Conservation (phyloP, 202 grass and related monocot species). For the Musa balbisiana region DNA sequence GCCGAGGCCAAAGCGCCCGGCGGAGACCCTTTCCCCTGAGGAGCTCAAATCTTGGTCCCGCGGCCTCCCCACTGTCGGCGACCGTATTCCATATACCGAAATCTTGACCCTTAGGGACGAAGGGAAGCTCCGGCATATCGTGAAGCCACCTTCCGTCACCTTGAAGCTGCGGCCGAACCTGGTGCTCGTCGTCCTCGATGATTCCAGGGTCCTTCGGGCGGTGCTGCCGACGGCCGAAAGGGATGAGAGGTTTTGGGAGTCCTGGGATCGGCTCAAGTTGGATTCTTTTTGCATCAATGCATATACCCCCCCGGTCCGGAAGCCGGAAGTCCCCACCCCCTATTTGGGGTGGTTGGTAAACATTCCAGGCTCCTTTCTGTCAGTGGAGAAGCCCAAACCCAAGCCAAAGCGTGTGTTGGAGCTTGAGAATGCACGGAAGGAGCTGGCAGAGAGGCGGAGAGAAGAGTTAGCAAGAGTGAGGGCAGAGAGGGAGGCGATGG, state of each 20-base stretch:
- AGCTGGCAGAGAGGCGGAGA: conserved; percentile 11
- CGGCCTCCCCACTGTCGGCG: conserved; percentile 17
- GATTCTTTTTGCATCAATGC: conserved; percentile 30
- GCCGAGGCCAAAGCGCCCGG: conserved; percentile 4
- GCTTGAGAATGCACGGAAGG: conserved; percentile 24
- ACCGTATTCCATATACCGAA: conserved; percentile 25
- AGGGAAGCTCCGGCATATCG: conserved; percentile 27
- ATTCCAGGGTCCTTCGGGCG: conserved; percentile 26
- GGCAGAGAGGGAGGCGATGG: conserved; percentile 20
- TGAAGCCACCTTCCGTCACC: conserved; percentile 16
- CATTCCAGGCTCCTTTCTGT: conserved; percentile 7
- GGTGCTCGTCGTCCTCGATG: conserved; percentile 24
- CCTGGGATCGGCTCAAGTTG: conserved; percentile 23
- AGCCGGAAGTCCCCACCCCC: conserved; percentile 15
- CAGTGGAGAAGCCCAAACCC: conserved; percentile 1
- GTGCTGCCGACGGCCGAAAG: conserved; percentile 22
- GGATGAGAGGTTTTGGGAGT: conserved; percentile 29
- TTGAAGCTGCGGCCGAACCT: conserved; percentile 10
- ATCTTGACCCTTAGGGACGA: conserved; percentile 19
- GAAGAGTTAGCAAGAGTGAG: conserved; percentile 1
- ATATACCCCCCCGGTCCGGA: conserved; percentile 23
- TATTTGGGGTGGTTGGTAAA: conserved; percentile 27
- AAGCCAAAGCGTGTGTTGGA: conserved; percentile 24
- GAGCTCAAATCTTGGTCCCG: conserved; percentile 26
- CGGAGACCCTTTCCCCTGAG: conserved; percentile 11